Evolutionary conservation across 106 monocot genomes (phyloP), one percentile per base, ranked within the genome.

Genomic region (Apostasia shenzhenica): DNA sequence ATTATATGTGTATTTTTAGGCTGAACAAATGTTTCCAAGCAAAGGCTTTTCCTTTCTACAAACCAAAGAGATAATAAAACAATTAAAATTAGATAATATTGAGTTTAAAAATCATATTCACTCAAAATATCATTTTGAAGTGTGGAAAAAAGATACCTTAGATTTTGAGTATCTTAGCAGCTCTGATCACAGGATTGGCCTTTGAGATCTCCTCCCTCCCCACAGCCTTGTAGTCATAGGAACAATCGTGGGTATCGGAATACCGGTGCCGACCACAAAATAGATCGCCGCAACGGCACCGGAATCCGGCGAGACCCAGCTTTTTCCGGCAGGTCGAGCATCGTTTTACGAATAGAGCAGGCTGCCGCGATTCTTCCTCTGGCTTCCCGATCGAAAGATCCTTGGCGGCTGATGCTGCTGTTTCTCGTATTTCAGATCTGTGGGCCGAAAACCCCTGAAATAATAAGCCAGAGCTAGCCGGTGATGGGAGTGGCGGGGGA

Each of bases 251-350:
- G 63, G 61, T 60, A 13, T 87, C 88, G 40, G 90, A 85, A 79
- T 91, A 78, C 45, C 94, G 82, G 70, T 94, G 94, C 48, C 65
- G 78, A 3, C 49, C 50, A 59, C 94, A 94, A 75, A 94, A 94
- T 26, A 94, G 80, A 9, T 88, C 83, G 38, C 91, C 91, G 70
- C 94, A 94, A 8, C 94, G 80, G 88, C 94, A 94, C 61, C 94
- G 80, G 76, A 94, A 94, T 5, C 85, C 94, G 12, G 82, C 85
- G 58, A 94, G 81, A 44, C 91, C 94, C 41, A 94, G 83, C 85
- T 66, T 88, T 55, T 74, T 85, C 67, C 56, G 71, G 83, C 94
- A 94, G 48, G 76, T 71, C 10, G 76, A 74, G 81, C 94, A 94
- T 62, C 91, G 14, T 58, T 80, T 84, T 40, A 41, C 43, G 51